Conservation (phyloP, 148 eudicot genomes). For the Diospyros kaki region DNA sequence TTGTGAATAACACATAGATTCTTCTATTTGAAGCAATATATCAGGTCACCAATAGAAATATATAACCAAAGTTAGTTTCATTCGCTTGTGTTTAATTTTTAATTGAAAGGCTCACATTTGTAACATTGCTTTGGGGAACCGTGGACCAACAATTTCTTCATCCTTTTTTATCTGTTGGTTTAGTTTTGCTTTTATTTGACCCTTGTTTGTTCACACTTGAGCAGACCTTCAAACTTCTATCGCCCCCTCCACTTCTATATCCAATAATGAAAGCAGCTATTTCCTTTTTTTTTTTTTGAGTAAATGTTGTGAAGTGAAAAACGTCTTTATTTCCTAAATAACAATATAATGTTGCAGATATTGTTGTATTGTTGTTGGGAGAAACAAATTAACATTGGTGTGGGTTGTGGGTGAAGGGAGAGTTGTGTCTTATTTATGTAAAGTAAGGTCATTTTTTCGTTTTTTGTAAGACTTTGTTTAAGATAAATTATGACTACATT, state of each 20-base stretch:
- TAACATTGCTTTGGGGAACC: background rate
- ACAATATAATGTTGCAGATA: slow-evolving; percentile 6
- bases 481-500: too few species aligned
- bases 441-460: too few species aligned
- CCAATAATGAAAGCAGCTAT: slow-evolving; percentile 13
- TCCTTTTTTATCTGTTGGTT: background rate
- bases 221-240: background rate
- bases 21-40: too few species aligned
- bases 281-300: background rate
- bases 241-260: slow-evolving; percentile 4
- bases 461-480: too few species aligned
- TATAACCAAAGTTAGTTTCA: background rate
- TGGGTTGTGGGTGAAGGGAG: too few species aligned
- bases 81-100: background rate
- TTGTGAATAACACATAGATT: too few species aligned
- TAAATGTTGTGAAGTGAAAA: slow-evolving; percentile 1
- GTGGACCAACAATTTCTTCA: background rate
- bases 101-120: background rate
- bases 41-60: too few species aligned
- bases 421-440: too few species aligned
- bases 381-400: too few species aligned
- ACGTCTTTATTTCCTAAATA: background rate
- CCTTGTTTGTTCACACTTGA: slow-evolving; percentile 3
- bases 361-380: too few species aligned
- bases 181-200: background rate